Base-by-base conservation (phyloP, 2,329 filamentous ascomycete species). In the Alternaria burnsii region DNA sequence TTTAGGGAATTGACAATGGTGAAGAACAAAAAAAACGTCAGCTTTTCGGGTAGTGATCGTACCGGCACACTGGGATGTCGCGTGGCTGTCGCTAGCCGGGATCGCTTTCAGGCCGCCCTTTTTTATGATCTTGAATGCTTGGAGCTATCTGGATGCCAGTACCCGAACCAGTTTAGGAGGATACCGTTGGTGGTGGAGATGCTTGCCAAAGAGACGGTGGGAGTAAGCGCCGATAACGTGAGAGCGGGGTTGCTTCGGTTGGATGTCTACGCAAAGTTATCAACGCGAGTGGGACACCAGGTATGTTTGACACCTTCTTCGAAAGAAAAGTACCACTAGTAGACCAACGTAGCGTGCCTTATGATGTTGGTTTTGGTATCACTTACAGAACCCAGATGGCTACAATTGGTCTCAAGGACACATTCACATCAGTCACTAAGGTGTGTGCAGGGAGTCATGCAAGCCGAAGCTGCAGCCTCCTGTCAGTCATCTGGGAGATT, bases 151-250 rank as follows among this genome's bases (percentile, higher is more conserved):
- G 26, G 26, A 34, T 30, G 42, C 16, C 36, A 52, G n/a, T 30
- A 55, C 16, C 52, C 26, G 48, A 58, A 52, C 26, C 41, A 58
- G 59, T 54, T 42, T 55, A 58, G 61, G 9, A 30, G 28, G 28
- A 53, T 56, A 52, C 28, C 14, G 62, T 62, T 71, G 68, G 59
- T 65, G 53, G 57, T 66, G 59, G 55, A 51, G 57, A 42, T 22
- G 5, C 40, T 59, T 63, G 56, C 70, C 72, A 73, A 63, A 69
- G 65, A 69, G 42, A 61, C 59, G 47, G 60, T 47, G 30, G 52
- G 58, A 62, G 47, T 73, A 74, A 69, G 72, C 72, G 72, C 71
- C 69, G 66, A 61, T 50, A 47, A 55, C 22, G 22, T 59, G 58
- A 63, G 64, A 61, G 62, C 53, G 57, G 52, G 65, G 60, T 43